These are phyloP conservation scores for Rhodosporidiobolus odoratus DNA, from an alignment of 768 basidiomycete genomes.

Conservation along the genomic window DNA sequence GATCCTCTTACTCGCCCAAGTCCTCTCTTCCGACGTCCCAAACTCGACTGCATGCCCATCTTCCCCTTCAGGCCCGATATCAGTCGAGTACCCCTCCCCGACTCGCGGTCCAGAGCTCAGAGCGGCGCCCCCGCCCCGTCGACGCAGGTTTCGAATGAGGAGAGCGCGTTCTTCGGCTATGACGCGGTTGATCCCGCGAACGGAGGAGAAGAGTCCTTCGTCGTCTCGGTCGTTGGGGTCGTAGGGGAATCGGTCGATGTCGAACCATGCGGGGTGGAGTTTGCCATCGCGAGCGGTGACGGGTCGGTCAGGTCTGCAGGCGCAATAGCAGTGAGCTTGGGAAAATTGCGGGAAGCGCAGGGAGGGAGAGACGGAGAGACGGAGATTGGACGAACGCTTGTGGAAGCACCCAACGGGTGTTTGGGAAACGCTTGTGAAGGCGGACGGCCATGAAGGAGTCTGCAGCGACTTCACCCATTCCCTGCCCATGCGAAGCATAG, in stretches of 20 bases:
- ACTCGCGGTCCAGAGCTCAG: not conserved
- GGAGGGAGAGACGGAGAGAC: not conserved
- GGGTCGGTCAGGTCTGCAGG: not conserved
- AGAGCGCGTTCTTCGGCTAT: slow-evolving; percentile 17
- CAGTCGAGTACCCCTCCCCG: slow-evolving; percentile 1
- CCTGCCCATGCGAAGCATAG: not conserved
- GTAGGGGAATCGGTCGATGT: slow-evolving; percentile 32
- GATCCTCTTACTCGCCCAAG: slow-evolving; percentile 23
- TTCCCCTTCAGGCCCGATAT: not conserved
- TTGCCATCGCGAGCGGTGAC: not conserved
- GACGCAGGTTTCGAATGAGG: slow-evolving; percentile 11
- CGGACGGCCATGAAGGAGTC: slow-evolving; percentile 11
- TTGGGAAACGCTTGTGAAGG: slow-evolving; percentile 13
- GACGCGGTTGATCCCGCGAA: slow-evolving; percentile 21
- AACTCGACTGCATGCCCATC: not conserved
- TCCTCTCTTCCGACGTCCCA: slow-evolving; percentile 16
- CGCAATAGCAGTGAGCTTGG: not conserved
- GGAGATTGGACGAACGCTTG: slow-evolving; percentile 11
- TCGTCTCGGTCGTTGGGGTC: slow-evolving; percentile 10
- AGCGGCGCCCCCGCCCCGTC: not conserved
- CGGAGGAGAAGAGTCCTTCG: slow-evolving; percentile 8
- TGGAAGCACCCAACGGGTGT: slow-evolving; percentile 25
- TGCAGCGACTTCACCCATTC: slow-evolving; percentile 1
- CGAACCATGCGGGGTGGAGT: slow-evolving; percentile 16
- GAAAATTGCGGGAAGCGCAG: too few species aligned